phyloP scores from a whole-genome alignment of 305 asterid genomes.

The Fraxinus sp. region DNA sequence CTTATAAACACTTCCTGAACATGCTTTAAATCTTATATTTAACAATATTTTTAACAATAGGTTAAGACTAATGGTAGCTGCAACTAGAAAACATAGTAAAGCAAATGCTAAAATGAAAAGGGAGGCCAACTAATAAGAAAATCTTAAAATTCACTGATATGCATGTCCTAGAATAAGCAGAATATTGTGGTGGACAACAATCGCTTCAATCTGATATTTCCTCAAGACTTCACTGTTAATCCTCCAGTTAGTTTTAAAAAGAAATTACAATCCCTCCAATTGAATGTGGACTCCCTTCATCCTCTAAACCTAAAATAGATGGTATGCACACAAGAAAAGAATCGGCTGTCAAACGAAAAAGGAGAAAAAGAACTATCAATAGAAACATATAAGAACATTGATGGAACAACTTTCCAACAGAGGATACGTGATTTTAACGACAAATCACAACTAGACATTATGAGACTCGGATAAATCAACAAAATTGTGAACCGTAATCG shows the following conservation, averaged over 20 bases:
- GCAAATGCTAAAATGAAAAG: neutral
- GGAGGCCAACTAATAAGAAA: neutral
- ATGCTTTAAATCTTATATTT: neutral
- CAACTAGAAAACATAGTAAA: neutral
- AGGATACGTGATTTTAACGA: neutral
- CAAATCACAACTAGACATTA: constrained; percentile 3
- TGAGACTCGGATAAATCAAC: neutral
- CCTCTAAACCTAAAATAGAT: neutral
- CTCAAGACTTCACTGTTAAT: neutral
- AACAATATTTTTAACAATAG: neutral
- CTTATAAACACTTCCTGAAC: neutral
- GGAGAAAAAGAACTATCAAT: neutral
- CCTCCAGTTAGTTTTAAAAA: neutral
- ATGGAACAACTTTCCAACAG: neutral
- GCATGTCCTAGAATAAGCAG: neutral
- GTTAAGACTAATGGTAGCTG: neutral
- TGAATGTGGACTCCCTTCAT: neutral
- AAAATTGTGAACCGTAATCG: neutral
- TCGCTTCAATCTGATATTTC: neutral
- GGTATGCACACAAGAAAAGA: neutral
- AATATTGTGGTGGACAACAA: neutral
- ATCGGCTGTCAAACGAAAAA: constrained; percentile 2
- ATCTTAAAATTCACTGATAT: neutral
- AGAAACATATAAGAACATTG: constrained; percentile 6
- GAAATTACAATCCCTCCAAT: neutral